Evolutionary conservation across 2,329 filamentous ascomycete species (phyloP).

Genomic region (Taxawa tesnikishii): DNA sequence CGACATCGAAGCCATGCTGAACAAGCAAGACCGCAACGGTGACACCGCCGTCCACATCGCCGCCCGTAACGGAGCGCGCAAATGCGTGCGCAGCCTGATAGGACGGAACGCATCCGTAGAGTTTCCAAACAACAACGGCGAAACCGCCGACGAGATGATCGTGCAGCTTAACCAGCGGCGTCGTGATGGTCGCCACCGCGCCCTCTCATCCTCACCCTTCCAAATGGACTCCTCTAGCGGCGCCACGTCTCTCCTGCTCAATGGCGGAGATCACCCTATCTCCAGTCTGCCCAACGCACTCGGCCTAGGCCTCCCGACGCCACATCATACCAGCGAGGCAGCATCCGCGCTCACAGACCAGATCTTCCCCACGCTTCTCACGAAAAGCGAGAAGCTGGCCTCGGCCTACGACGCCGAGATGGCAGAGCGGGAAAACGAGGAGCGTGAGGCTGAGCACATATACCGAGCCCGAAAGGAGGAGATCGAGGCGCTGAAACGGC

Average conservation of each 20-base stretch:
- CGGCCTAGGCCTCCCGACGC: constrained; percentile 11
- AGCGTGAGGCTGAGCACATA: constrained; percentile 33
- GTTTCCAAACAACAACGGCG: constrained; percentile 67
- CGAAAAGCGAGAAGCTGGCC: constrained; percentile 31
- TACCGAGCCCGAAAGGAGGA: constrained; percentile 53
- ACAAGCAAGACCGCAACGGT: constrained; percentile 71
- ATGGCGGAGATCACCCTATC: constrained; percentile 1
- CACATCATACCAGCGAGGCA: constrained; percentile 28
- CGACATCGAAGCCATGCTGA: constrained; percentile 66
- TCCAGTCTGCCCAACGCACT: constrained; percentile 5
- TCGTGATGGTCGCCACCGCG: constrained; percentile 38
- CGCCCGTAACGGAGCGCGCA: constrained; percentile 75
- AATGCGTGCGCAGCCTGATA: constrained; percentile 53
- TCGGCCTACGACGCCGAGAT: constrained; percentile 59
- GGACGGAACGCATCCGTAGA: constrained; percentile 72
- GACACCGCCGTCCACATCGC: constrained; percentile 86
- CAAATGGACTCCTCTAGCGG: constrained; percentile 12
- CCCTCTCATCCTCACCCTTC: constrained; percentile 61
- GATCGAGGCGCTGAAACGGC: constrained; percentile 44
- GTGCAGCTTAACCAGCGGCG: constrained; percentile 57
- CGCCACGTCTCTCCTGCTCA: not conserved
- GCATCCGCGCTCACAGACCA: constrained; percentile 49
- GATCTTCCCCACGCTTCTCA: constrained; percentile 44
- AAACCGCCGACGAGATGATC: constrained; percentile 77
- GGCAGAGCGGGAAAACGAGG: constrained; percentile 52